phyloP scores from a whole-genome alignment of 495 filamentous ascomycete species.

The Apodospora peruviana region DNA sequence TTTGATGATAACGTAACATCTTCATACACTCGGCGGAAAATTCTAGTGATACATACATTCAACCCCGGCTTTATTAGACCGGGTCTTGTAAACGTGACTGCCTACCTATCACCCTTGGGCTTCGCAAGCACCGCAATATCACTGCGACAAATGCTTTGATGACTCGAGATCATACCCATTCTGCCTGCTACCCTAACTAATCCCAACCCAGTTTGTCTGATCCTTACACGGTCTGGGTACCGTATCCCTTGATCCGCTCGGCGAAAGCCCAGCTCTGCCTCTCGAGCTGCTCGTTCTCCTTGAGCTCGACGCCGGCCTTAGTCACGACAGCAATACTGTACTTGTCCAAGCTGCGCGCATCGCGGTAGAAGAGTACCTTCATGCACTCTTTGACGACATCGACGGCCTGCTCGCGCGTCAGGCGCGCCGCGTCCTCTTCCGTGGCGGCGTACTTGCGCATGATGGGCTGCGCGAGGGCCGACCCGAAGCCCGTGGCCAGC shows the following conservation, averaged over 20 bases:
- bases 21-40: no score
- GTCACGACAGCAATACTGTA: slow-evolving; percentile 90
- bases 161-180: no score
- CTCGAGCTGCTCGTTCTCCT: slow-evolving; percentile 66
- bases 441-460: slow-evolving; percentile 76
- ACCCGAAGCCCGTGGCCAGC: slow-evolving; percentile 89
- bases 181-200: no score
- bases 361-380: slow-evolving; percentile 97
- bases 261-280: slow-evolving; percentile 97
- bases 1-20: no score
- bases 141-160: no score
- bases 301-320: slow-evolving; percentile 75
- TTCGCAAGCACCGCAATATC: no score
- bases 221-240: slow-evolving; percentile 44
- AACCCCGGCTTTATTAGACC: no score
- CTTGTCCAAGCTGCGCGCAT: slow-evolving; percentile 84
- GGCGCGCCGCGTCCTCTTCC: slow-evolving; percentile 61
- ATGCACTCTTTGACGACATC: slow-evolving; percentile 81
- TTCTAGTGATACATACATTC: no score
- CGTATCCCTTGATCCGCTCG: slow-evolving; percentile 63
- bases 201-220: no score
- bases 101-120: no score
- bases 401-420: slow-evolving; percentile 76
- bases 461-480: slow-evolving; percentile 87
- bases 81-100: no score